Conservation (phyloP, 2,329 filamentous ascomycete genomes). For the Phoma sp. region DNA sequence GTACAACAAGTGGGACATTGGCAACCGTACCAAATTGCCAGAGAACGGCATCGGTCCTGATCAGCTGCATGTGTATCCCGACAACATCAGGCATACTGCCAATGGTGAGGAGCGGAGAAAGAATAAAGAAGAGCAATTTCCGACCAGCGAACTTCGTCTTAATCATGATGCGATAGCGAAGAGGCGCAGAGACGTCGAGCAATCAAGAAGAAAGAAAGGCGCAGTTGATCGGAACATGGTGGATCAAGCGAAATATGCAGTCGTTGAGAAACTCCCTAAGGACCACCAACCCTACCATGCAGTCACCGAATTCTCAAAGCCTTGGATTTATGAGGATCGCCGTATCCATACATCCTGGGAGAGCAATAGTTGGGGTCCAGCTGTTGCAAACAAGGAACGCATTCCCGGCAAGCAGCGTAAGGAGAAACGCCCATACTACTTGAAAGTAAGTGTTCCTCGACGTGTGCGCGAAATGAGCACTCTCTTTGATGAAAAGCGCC, state of each 20-base stretch:
- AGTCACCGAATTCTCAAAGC: too few species aligned
- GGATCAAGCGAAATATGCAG: too few species aligned
- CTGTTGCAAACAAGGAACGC: background rate
- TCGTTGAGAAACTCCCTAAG: too few species aligned
- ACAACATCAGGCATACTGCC: background rate
- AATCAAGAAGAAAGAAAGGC: too few species aligned
- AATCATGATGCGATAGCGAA: background rate
- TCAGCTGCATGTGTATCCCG: background rate
- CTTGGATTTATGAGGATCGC: background rate
- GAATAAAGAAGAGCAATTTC: background rate
- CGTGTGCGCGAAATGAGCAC: too few species aligned
- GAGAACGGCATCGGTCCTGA: background rate
- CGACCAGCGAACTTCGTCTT: background rate
- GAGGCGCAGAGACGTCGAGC: too few species aligned
- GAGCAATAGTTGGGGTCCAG: background rate
- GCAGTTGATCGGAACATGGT: too few species aligned
- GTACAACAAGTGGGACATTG: background rate
- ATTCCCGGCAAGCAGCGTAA: too few species aligned
- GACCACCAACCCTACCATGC: too few species aligned
- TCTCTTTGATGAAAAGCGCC: too few species aligned
- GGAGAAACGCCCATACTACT: too few species aligned
- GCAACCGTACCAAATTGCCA: background rate
- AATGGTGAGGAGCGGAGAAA: background rate
- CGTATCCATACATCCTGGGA: constrained; percentile 1
- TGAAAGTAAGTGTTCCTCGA: too few species aligned